Evolutionary conservation across 345 rosid species (phyloP).

Genomic region (Eucalyptus camaldulensis): DNA sequence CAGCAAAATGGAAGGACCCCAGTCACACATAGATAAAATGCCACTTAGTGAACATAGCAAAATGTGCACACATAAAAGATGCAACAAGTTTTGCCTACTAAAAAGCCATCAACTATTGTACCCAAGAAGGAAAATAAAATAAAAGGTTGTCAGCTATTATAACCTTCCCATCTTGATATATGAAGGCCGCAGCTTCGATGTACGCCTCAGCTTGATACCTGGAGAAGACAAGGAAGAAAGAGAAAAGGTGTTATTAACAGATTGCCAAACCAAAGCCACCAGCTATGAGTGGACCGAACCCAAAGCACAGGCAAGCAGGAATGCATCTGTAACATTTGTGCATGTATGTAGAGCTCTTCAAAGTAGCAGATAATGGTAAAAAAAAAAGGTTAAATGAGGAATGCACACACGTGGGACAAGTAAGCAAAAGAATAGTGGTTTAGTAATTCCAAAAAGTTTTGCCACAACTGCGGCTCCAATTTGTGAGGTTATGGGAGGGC

Average conservation of each 20-base stretch:
- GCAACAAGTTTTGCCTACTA: neutral
- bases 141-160: neutral
- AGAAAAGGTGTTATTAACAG: neutral
- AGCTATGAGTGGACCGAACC: neutral
- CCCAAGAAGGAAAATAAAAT: neutral
- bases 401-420: neutral
- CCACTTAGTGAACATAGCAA: neutral
- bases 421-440: neutral
- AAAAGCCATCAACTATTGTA: neutral
- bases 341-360: neutral
- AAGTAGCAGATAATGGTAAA: neutral
- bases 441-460: neutral
- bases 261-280: neutral
- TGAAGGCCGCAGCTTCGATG: constrained; percentile 91
- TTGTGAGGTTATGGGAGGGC: neutral
- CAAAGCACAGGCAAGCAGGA: neutral
- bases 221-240: neutral
- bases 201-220: constrained; percentile 98
- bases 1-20: neutral
- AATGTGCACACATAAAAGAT: neutral
- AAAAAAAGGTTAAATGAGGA: neutral
- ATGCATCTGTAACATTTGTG: neutral
- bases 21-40: neutral
- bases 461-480: neutral
- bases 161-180: constrained; percentile 97